Conservation (phyloP, 768 basidiomycete genomes). For the Roridomyces roridus region DNA sequence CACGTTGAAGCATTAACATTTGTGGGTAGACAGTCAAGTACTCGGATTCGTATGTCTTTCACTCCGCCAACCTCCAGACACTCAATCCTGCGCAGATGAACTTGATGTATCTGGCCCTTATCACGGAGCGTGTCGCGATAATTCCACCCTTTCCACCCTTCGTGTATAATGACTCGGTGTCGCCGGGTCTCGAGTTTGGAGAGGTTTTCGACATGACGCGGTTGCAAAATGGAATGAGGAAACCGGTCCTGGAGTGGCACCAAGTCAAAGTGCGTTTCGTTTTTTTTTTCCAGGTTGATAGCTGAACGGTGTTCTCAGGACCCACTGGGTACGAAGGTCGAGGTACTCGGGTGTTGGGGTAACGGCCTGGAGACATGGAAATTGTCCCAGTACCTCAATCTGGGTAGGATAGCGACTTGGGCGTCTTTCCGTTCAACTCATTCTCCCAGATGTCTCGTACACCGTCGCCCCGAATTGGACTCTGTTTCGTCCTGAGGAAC, state of each 20-base stretch:
- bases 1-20: neutral
- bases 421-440: constrained; percentile 28
- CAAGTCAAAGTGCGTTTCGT: constrained; percentile 33
- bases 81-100: neutral
- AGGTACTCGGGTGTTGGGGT: neutral
- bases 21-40: neutral
- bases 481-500: constrained; percentile 20
- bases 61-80: too few species aligned
- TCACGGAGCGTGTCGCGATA: constrained; percentile 5
- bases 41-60: neutral
- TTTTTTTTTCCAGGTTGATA: neutral
- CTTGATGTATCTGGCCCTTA: neutral
- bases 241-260: constrained; percentile 41
- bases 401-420: constrained; percentile 19
- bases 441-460: constrained; percentile 28
- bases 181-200: constrained; percentile 32
- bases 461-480: constrained; percentile 23
- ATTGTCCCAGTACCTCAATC: neutral
- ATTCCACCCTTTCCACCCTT: neutral
- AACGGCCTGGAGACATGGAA: neutral
- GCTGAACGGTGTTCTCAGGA: neutral
- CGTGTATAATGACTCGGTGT: neutral
- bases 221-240: constrained; percentile 30
- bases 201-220: too few species aligned
- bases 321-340: neutral